These are phyloP conservation scores for Exophiala sp. DNA, from an alignment of 2,329 filamentous ascomycete species.

Conservation along the genomic window DNA sequence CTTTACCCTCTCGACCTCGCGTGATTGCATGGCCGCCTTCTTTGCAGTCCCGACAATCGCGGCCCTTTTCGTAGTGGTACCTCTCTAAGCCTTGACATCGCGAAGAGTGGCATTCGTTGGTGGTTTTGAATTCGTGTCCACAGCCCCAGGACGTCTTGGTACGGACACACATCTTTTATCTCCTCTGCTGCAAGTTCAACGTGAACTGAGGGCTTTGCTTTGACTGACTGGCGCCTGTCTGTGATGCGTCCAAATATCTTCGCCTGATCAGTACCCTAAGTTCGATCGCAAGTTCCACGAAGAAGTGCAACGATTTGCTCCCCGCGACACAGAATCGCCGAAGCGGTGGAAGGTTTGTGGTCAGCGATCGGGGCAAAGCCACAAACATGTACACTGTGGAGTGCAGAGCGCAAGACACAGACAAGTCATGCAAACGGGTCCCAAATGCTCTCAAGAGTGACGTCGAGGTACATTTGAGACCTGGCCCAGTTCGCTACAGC, in stretches of 20 bases:
- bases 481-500: constrained; percentile 20
- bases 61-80: constrained; percentile 21
- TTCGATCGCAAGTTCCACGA: neutral
- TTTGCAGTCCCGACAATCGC: constrained; percentile 27
- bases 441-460: constrained; percentile 20
- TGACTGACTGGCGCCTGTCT: constrained; percentile 8
- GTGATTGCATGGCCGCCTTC: constrained; percentile 19
- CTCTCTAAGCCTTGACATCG: constrained; percentile 21
- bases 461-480: constrained; percentile 26
- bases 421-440: constrained; percentile 22
- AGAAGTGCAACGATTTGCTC: constrained; percentile 2
- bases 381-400: constrained; percentile 13
- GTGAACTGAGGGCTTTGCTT: constrained; percentile 3
- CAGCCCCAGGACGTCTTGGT: constrained; percentile 29
- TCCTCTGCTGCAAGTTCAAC: neutral
- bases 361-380: constrained; percentile 7
- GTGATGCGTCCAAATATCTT: constrained; percentile 6
- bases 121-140: constrained; percentile 25
- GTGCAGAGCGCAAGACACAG: constrained; percentile 14
- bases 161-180: constrained; percentile 25
- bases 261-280: constrained; percentile 14
- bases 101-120: constrained; percentile 18
- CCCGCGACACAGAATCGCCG: neutral
- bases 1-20: constrained; percentile 27
- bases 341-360: constrained; percentile 19